Evolutionary conservation across 2,329 filamentous ascomycete species (phyloP), one percentile per base, ranked within the genome.

Genomic region (Aspergillus neotritici): DNA sequence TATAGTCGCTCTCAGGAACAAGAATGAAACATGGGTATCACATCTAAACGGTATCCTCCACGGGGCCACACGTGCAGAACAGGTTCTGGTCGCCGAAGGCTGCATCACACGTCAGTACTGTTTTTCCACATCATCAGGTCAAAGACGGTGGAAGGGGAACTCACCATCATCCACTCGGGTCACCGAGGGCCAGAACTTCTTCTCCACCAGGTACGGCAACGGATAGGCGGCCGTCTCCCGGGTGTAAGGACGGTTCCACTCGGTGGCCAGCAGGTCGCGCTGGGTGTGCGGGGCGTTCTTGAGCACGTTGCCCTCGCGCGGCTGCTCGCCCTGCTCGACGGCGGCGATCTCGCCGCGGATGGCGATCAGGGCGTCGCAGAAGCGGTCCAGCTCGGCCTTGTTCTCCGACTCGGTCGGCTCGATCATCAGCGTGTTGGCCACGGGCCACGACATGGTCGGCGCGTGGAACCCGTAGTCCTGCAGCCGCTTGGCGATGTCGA

Each of bases 391-490:
- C 73, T 97, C 91, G 50, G 84, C 84, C 66, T 93, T 90, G 68
- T 80, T 87, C 74, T 97, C 91, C 11, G 84, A 90, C 71, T 96
- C 91, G 0, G 91, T 97, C 2, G 91, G 91, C 73, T 97, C 91
- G 53, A 97, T 94, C 91, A 97, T 97, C 34, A 97, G 80, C 1
- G 91, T 96, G 70, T 94, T 94, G 40, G 87, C 79, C 2, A 97
- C 89, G 1, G 91, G 91, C 87, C 87, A 96, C 64, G 83, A 89
- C 91, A 97, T 96, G 41, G 91, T 97, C 0, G 91, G 91, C 1
- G 90, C 87, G 68, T 97, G 91, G 79, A 97, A 97, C 33, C 91
- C 91, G 64, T 94, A 97, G 64, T 97, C 91, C 69, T 96, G 90
- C 14, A 97, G 80, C 50, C 91, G 87, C 77, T 97, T 97, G 60